These are phyloP conservation scores for Geranium incanum DNA, from an alignment of 441 rosid genomes.

Conservation along the genomic window DNA sequence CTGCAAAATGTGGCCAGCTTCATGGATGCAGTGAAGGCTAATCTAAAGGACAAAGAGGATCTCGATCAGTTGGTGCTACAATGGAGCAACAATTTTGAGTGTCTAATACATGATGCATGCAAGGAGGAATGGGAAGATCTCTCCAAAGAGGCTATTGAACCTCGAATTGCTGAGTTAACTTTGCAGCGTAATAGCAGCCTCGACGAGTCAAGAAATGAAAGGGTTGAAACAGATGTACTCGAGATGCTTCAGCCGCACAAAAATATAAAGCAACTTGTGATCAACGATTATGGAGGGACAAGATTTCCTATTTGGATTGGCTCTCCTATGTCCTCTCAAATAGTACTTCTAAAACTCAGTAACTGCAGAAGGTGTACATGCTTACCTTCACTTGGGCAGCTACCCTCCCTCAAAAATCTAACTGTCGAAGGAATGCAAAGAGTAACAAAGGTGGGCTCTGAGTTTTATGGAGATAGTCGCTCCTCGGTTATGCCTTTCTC, in stretches of 20 bases:
- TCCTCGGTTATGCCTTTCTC: conserved; percentile 14
- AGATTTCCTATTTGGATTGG: conserved; percentile 34
- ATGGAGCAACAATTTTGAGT: conserved; percentile 26
- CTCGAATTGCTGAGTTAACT: conserved; percentile 1
- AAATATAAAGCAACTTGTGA: conserved; percentile 17
- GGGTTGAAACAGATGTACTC: conserved; percentile 18
- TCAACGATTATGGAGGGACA: conserved; percentile 27
- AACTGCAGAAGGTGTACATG: conserved; percentile 23
- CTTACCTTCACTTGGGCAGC: conserved; percentile 33
- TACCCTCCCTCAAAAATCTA: conserved; percentile 25
- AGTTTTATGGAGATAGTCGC: conserved; percentile 24
- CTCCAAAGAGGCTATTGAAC: conserved; percentile 18
- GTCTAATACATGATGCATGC: conserved; percentile 18
- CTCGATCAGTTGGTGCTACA: conserved; percentile 21
- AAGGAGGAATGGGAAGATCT: conserved; percentile 18
- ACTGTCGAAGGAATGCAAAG: conserved; percentile 18
- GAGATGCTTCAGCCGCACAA: conserved; percentile 23
- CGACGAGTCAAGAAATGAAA: conserved; percentile 16
- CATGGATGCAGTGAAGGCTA: conserved; percentile 30
- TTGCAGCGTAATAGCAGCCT: conserved; percentile 1
- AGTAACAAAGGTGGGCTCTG: conserved; percentile 22
- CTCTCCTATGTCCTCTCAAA: conserved; percentile 23
- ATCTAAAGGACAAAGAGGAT: conserved; percentile 25
- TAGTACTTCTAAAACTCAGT: conserved; percentile 20
- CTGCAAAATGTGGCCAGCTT: conserved; percentile 23